These are phyloP conservation scores for Silene noctiflora DNA, from an alignment of 179 eudicot genomes.

Conservation along the genomic window DNA sequence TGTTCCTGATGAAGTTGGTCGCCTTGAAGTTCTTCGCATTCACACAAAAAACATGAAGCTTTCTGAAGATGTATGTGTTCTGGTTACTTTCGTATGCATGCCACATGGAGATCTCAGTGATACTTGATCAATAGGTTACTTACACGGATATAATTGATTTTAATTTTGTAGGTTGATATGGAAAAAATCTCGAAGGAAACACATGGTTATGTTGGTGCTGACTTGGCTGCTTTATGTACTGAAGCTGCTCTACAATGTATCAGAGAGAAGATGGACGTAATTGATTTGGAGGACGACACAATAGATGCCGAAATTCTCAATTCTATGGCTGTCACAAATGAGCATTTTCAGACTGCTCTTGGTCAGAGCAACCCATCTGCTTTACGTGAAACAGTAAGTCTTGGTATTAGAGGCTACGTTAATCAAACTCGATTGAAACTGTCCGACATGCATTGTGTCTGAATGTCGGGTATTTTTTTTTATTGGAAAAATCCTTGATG, in stretches of 20 bases:
- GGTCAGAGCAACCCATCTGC: conserved; percentile 89
- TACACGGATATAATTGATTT: neutral
- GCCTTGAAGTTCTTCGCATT: conserved; percentile 79
- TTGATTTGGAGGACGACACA: conserved; percentile 73
- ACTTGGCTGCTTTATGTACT: conserved; percentile 74
- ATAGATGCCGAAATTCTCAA: conserved; percentile 92
- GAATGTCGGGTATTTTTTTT: too few relatives aligned
- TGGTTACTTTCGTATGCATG: neutral
- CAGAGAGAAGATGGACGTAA: conserved; percentile 89
- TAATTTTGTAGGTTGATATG: conserved; percentile 54
- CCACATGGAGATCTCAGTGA: neutral
- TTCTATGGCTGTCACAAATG: conserved; percentile 82
- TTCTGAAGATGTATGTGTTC: conserved; percentile 59
- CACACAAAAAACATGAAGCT: conserved; percentile 88
- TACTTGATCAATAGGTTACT: neutral
- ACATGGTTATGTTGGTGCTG: conserved; percentile 84
- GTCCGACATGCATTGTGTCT: too few relatives aligned
- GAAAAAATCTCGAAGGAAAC: conserved; percentile 77
- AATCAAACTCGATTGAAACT: too few relatives aligned
- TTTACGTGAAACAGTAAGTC: conserved; percentile 69
- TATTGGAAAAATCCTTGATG: too few relatives aligned
- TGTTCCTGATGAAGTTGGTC: conserved; percentile 84
- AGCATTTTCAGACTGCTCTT: conserved; percentile 77
- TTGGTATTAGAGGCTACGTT: neutral
- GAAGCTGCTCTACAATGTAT: conserved; percentile 86